Conservation (phyloP, 2,329 filamentous ascomycete genomes). For the Sporothrix mexicana region DNA sequence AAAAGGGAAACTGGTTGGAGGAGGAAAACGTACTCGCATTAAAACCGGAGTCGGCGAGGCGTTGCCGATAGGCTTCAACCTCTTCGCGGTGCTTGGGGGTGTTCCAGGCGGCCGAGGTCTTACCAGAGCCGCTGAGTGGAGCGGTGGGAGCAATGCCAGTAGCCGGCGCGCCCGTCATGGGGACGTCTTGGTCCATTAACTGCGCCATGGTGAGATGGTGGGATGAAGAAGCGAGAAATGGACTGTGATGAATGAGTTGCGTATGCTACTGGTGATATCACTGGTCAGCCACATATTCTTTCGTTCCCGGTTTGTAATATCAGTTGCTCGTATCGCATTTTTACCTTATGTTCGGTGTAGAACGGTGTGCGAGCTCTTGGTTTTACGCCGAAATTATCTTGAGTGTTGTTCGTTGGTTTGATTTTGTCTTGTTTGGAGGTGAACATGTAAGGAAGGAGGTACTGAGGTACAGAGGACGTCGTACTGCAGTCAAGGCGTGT, state of each 20-base stretch:
- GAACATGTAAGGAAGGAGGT: not conserved
- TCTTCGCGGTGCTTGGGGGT: slow-evolving; percentile 52
- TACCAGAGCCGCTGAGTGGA: slow-evolving; percentile 7
- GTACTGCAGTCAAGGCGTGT: not conserved
- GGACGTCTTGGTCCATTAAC: slow-evolving; percentile 10
- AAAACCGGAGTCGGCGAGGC: slow-evolving; percentile 54
- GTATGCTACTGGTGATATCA: too few species aligned
- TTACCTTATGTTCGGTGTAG: too few species aligned
- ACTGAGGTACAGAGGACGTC: too few species aligned
- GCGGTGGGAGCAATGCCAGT: not conserved
- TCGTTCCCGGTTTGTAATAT: too few species aligned
- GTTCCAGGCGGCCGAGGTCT: slow-evolving; percentile 38
- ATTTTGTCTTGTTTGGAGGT: not conserved
- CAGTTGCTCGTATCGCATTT: too few species aligned
- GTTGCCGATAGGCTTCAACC: slow-evolving; percentile 47
- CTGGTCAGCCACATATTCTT: too few species aligned
- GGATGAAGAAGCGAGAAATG: too few species aligned
- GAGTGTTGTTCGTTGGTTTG: not conserved
- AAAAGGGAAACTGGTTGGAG: too few species aligned
- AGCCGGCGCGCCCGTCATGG: not conserved
- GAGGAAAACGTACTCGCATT: slow-evolving; percentile 50
- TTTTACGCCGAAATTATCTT: too few species aligned
- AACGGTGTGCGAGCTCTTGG: too few species aligned
- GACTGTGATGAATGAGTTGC: too few species aligned
- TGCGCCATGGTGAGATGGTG: too few species aligned